These are phyloP conservation scores for Ensete ventricosum DNA, from an alignment of 176 grass and related monocot species.

Conservation along the genomic window DNA sequence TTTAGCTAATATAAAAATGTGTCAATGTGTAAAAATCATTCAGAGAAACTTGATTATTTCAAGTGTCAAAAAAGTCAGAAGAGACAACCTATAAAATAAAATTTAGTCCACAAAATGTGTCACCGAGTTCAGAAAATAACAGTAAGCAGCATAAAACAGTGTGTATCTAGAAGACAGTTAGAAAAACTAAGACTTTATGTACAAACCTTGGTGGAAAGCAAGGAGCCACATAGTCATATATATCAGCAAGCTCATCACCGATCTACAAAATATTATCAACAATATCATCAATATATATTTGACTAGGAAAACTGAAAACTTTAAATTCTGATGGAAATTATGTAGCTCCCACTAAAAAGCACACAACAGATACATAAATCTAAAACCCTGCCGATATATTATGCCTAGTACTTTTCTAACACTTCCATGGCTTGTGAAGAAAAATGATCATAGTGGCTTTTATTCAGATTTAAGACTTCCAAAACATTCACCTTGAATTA, in stretches of 20 bases:
- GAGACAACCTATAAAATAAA: no score
- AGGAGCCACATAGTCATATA: conserved; percentile 98
- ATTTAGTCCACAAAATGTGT: neutral
- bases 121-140: neutral
- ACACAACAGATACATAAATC: neutral
- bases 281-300: conserved; percentile 7
- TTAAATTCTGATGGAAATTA: neutral
- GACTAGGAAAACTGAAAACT: conserved; percentile 11
- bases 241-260: conserved; percentile 96
- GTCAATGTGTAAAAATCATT: neutral
- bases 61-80: no score
- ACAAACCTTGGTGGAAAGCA: conserved; percentile 97
- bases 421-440: neutral
- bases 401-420: neutral
- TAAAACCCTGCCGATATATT: neutral
- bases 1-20: no score
- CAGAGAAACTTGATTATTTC: neutral
- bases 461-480: neutral
- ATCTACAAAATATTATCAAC: conserved; percentile 49
- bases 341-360: neutral
- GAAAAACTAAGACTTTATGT: conserved; percentile 5
- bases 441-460: neutral
- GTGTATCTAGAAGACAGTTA: neutral
- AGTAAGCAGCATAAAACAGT: neutral
- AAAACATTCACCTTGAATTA: neutral